Percentiles rank a stretch among this genome's conserved stretches.
Conservation (phyloP, 179 eudicot species). For the Vitellaria paradoxa region DNA sequence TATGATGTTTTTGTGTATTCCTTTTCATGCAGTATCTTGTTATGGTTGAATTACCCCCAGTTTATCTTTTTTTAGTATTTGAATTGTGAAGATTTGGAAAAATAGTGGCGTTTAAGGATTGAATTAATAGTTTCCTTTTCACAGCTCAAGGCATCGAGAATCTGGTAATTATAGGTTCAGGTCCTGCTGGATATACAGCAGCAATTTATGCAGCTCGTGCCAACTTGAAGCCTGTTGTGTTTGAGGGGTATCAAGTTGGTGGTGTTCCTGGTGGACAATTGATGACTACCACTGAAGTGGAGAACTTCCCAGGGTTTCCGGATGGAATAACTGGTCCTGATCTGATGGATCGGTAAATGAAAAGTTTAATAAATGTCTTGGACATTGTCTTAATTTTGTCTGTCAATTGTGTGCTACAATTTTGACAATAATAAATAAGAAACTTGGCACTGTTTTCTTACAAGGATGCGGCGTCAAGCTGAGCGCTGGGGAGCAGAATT, state of each 20-base stretch:
- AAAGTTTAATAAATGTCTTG: conserved; percentile 11
- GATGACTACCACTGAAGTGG: conserved; percentile 99
- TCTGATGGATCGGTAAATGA: conserved; percentile 85
- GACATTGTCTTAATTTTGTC: neutral
- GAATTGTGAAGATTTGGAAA: neutral
- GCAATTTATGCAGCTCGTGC: conserved; percentile 99
- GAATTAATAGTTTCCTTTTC: conserved; percentile 16
- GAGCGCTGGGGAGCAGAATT: conserved; percentile 99
- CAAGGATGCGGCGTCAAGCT: conserved; percentile 89
- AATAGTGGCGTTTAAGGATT: too few species aligned
- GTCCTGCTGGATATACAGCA: conserved; percentile 99
- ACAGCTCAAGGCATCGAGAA: conserved; percentile 72
- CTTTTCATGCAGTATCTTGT: neutral
- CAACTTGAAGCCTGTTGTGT: conserved; percentile 92
- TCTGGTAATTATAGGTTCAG: conserved; percentile 93
- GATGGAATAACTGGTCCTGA: conserved; percentile 99
- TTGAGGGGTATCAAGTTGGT: conserved; percentile 94
- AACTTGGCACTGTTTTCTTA: conserved; percentile 16
- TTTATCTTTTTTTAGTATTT: neutral
- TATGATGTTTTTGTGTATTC: neutral
- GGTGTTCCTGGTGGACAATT: conserved; percentile 99
- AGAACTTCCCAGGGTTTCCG: conserved; percentile 98
- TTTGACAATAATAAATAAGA: neutral
- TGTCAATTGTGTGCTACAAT: neutral
- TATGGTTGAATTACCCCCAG: neutral